These are phyloP conservation scores for Jamesozyma hellenica DNA, from an alignment of 805 yeast species.

Conservation along the genomic window DNA sequence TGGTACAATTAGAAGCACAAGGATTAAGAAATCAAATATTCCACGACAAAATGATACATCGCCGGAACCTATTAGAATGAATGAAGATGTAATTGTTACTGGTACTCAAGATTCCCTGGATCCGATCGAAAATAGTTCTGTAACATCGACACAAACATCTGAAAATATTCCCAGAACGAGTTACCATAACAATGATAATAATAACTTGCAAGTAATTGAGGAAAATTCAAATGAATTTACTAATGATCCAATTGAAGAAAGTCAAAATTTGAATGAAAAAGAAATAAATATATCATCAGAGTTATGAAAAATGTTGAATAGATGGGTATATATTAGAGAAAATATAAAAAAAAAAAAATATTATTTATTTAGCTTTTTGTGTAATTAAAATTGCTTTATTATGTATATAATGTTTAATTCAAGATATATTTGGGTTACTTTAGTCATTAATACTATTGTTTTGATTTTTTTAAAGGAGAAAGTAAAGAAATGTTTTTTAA, in stretches of 20 bases:
- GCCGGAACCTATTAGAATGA: slow-evolving; percentile 4
- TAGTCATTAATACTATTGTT: background rate
- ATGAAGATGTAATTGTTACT: background rate
- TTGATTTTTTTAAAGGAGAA: background rate
- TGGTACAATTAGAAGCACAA: background rate
- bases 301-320: background rate
- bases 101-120: slow-evolving; percentile 1
- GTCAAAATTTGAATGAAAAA: background rate
- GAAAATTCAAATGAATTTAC: slow-evolving; percentile 8
- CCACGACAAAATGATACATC: slow-evolving; percentile 1
- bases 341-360: too few species aligned
- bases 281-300: background rate
- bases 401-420: too few species aligned
- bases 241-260: slow-evolving; percentile 1
- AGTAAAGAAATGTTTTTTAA: background rate
- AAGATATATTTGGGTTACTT: too few species aligned
- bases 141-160: background rate
- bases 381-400: too few species aligned
- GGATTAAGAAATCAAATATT: background rate
- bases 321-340: background rate
- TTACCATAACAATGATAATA: too few species aligned
- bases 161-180: background rate
- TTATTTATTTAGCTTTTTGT: too few species aligned
- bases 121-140: slow-evolving; percentile 6
- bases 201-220: slow-evolving; percentile 7